Percentiles rank a stretch among this genome's conserved stretches.
Conservation (phyloP, 179 eudicot genomes). For the Silene noctiflora region DNA sequence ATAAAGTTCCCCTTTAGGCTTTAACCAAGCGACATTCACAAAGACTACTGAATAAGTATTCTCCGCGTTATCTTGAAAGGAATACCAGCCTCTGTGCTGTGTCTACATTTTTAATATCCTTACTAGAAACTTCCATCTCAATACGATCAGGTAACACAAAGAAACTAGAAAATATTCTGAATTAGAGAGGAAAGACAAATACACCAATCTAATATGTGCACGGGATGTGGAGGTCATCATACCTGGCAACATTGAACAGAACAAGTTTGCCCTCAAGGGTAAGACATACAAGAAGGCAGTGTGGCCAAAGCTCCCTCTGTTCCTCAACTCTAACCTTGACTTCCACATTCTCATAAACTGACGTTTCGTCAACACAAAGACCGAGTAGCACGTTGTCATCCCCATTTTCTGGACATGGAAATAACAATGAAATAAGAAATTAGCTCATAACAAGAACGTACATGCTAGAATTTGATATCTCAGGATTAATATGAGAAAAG, state of each 20-base stretch:
- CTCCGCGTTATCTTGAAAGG: background rate
- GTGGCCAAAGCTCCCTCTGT: constrained; percentile 61
- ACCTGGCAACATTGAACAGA: constrained; percentile 83
- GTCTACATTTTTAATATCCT: background rate
- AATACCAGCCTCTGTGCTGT: background rate
- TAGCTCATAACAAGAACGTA: background rate
- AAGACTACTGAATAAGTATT: background rate
- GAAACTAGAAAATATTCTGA: background rate
- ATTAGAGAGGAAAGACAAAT: background rate
- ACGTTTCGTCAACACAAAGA: constrained; percentile 53
- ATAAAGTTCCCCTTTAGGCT: background rate
- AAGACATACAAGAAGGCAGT: constrained; percentile 66
- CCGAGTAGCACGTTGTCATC: constrained; percentile 83
- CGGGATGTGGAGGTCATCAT: constrained; percentile 17
- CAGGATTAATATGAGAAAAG: background rate
- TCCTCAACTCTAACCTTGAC: constrained; percentile 67
- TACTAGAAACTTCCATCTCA: background rate
- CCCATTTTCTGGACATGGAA: constrained; percentile 46
- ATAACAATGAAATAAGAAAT: background rate
- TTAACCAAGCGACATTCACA: background rate
- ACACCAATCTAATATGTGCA: constrained; percentile 5
- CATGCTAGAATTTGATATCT: background rate
- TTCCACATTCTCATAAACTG: constrained; percentile 48
- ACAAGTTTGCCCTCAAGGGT: constrained; percentile 81
- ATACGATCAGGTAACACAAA: background rate